Evolutionary conservation across 805 yeast genomes (phyloP), one percentile per base, ranked within the genome.

Genomic region (Teunomyces funiuensis): DNA sequence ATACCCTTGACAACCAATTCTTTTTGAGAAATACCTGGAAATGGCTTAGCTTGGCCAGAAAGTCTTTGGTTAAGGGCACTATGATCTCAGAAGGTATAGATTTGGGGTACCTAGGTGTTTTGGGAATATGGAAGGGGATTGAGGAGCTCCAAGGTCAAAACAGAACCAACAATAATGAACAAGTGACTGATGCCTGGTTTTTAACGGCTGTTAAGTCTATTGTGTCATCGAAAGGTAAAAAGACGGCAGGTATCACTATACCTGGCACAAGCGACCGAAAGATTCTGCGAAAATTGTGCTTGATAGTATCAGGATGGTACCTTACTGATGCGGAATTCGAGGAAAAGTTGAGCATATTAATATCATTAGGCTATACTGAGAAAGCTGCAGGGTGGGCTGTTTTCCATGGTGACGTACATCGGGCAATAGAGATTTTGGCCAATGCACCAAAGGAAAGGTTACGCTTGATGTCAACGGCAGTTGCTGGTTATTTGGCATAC

Each of bases 381-480:
- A 83, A 91, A 57, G 98, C 99, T 0, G 99, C 97, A 1, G 98
- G 95, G 0, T 88, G 96, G 95, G 97, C 97, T 0, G 90, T 89
- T 0, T 91, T 91, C 61, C 91, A 88, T 57, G 97, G 96, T 5
- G 87, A 89, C 59, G 85, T 91, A 2, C 74, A 78, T 2, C 74
- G 81, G 37, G 96, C 97, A 0, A 85, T 90, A 3, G 80, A 79
- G 31, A 83, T 88, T n/a, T 66, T 91, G 40, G 80, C 86, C 0
- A 71, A 77, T n/a, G 79, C 96, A 2, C 81, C 81, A 37, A 82
- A 78, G 43, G 89, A 85, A 57, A 68, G 82, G 40, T 70, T 87
- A 34, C 66, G 85, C 37, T 73, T 91, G 34, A 89, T 91, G 76
- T 88, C 96, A 0, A 85, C 98, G 0, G 97, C 98, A 0, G 86